phyloP scores from a whole-genome alignment of 2,329 filamentous ascomycete species.

The Huntiella moniliformis region DNA sequence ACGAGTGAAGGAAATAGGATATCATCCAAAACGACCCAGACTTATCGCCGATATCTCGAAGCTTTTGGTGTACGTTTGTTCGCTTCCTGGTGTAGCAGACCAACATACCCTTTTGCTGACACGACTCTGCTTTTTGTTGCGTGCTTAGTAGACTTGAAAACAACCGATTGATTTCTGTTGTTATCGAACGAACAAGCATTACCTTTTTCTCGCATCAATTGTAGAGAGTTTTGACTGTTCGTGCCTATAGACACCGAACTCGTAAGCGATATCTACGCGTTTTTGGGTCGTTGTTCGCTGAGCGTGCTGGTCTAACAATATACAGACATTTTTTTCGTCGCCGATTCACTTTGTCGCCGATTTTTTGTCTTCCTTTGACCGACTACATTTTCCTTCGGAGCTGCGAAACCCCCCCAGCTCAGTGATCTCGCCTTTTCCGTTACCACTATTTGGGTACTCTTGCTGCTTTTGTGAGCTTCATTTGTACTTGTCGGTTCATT shows the following conservation, averaged over 20 bases:
- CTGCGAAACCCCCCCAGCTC: neutral
- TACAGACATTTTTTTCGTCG: neutral
- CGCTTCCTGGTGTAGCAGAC: slow-evolving; percentile 6
- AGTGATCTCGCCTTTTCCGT: neutral
- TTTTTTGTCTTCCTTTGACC: slow-evolving; percentile 1
- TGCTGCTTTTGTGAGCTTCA: neutral
- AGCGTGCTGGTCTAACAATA: neutral
- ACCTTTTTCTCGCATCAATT: no score
- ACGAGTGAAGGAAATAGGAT: no score
- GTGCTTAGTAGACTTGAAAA: slow-evolving; percentile 7
- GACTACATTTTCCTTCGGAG: neutral
- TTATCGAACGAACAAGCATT: neutral
- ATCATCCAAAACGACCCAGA: neutral
- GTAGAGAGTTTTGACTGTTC: no score
- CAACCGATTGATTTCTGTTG: slow-evolving; percentile 10
- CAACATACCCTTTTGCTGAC: slow-evolving; percentile 9
- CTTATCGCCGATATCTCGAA: neutral
- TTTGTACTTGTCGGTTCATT: neutral
- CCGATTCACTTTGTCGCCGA: neutral
- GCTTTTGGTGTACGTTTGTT: slow-evolving; percentile 10
- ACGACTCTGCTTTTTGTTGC: slow-evolving; percentile 7
- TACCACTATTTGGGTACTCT: neutral
- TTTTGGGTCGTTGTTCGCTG: neutral
- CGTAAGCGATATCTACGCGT: slow-evolving; percentile 3
- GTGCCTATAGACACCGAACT: neutral